A percentile compares a stretch with the other conserved stretches of the same genome.
These are phyloP conservation scores for Talaromyces amestolkiae DNA, from an alignment of 2,329 filamentous ascomycete genomes.

Conservation along the genomic window DNA sequence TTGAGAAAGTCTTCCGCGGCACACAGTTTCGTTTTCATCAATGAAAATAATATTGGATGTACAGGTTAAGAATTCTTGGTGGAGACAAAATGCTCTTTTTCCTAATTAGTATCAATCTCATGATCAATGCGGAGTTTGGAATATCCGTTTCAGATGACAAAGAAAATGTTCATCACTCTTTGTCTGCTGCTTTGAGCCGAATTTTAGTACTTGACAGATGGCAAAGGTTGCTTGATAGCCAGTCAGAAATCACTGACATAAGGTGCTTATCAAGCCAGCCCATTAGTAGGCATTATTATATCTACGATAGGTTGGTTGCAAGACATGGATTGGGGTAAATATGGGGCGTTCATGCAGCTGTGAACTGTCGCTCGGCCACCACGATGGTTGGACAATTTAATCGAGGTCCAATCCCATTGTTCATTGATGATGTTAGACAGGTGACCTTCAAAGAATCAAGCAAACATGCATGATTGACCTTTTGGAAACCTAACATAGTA, in stretches of 20 bases:
- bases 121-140: neutral
- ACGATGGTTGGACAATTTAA: neutral
- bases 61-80: no score
- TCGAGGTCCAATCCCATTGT: neutral
- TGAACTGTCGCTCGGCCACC: neutral
- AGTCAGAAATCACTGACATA: neutral
- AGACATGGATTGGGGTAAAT: neutral
- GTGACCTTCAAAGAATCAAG: neutral
- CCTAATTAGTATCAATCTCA: no score
- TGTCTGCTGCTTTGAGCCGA: neutral
- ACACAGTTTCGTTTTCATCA: neutral
- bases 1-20: neutral
- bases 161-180: neutral
- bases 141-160: neutral
- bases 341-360: neutral
- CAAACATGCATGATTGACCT: neutral
- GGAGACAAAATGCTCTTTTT: no score
- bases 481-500: neutral
- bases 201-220: neutral
- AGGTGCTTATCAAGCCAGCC: neutral
- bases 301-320: neutral
- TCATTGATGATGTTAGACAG: neutral
- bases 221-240: neutral
- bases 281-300: neutral
- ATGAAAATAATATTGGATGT: neutral